These are phyloP conservation scores for Rehmannia glutinosa DNA, from an alignment of 257 asterid species.

Conservation along the genomic window DNA sequence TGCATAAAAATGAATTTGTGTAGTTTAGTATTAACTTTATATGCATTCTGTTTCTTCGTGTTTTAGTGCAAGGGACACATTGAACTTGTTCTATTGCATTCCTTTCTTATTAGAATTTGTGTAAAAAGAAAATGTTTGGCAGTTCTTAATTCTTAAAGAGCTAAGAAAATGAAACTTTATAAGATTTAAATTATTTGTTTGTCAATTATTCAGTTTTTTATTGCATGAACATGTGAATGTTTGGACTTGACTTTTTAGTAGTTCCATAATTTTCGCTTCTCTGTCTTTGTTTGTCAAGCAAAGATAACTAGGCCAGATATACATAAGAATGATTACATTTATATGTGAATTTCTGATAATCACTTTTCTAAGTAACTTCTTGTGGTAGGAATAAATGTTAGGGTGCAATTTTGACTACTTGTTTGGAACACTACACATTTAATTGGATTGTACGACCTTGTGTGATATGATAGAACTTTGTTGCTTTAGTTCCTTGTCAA, in stretches of 20 bases:
- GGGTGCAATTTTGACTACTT: background rate
- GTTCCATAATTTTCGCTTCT: background rate
- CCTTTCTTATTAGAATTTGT: background rate
- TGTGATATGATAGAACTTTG: background rate
- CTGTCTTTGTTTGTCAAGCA: background rate
- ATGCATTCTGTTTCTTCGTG: background rate
- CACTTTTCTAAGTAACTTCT: background rate
- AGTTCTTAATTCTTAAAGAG: background rate
- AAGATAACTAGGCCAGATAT: background rate
- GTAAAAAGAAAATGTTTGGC: background rate
- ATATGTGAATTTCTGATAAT: too few species aligned
- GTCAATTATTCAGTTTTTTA: background rate
- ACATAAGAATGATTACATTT: too few species aligned
- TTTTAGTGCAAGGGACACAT: background rate
- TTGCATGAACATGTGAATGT: background rate
- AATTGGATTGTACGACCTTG: background rate
- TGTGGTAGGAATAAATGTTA: background rate
- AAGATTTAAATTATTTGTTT: background rate
- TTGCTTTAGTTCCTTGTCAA: background rate
- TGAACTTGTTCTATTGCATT: background rate
- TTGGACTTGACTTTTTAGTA: background rate
- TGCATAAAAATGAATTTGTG: too few species aligned
- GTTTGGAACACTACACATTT: too few species aligned
- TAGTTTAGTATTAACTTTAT: conserved; percentile 1
- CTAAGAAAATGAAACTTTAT: background rate